Percentiles rank a stretch among this genome's conserved stretches.
Evolutionary conservation across 1,284 basidiomycete species (phyloP).

Genomic region (Sanghuangporus baumii): DNA sequence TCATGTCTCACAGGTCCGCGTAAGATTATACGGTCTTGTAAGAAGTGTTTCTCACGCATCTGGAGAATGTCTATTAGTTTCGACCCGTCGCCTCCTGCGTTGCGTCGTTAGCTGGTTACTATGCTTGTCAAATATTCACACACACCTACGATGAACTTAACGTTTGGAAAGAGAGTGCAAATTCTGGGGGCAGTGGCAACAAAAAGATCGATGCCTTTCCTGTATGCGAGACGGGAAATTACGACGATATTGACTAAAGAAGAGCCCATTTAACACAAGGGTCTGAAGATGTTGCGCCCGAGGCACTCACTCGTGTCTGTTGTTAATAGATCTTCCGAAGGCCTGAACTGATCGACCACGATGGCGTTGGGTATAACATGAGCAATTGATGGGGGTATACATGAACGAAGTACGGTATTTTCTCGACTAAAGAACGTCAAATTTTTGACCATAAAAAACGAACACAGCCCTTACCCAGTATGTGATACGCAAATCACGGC

Average conservation of each 20-base stretch:
- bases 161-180: slow-evolving; percentile 77
- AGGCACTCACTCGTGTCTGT: slow-evolving; percentile 52
- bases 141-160: slow-evolving; percentile 85
- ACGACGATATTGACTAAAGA: slow-evolving; percentile 85
- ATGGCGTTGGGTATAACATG: slow-evolving; percentile 95
- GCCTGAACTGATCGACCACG: slow-evolving; percentile 83
- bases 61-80: slow-evolving; percentile 94
- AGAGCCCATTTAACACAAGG: not conserved
- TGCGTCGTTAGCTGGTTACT: not conserved
- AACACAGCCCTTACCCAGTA: slow-evolving; percentile 59
- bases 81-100: slow-evolving; percentile 84
- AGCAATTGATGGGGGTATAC: slow-evolving; percentile 58
- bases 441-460: not conserved
- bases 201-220: slow-evolving; percentile 95
- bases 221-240: slow-evolving; percentile 91
- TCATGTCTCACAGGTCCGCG: slow-evolving; percentile 78
- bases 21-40: slow-evolving; percentile 89
- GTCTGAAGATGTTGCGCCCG: not conserved
- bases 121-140: not conserved
- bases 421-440: slow-evolving; percentile 57
- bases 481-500: slow-evolving; percentile 97
- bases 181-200: slow-evolving; percentile 89
- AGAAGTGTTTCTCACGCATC: slow-evolving; percentile 86
- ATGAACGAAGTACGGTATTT: slow-evolving; percentile 89
- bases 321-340: slow-evolving; percentile 37